A percentile compares a stretch with the other conserved stretches of the same genome.
These are phyloP conservation scores for Macadamia integrifolia DNA, from an alignment of 164 flowering plant species.

Conservation along the genomic window DNA sequence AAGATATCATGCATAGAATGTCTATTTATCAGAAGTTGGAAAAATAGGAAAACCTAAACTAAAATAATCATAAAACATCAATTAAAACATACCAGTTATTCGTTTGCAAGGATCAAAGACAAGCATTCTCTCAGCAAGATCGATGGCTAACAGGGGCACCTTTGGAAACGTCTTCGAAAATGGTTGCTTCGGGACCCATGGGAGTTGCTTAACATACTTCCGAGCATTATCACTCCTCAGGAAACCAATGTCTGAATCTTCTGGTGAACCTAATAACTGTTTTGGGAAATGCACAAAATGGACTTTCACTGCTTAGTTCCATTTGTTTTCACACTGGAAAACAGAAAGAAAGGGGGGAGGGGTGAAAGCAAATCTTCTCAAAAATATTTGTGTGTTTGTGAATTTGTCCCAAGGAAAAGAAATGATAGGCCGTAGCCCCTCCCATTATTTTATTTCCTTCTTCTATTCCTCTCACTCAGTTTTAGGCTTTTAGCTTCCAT, in stretches of 20 bases:
- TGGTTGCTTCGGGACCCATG: slow-evolving; percentile 42
- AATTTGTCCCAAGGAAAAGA: no score
- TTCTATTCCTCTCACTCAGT: no score
- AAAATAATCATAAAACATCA: background rate
- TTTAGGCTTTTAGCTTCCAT: no score
- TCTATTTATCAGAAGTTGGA: background rate
- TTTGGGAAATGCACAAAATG: background rate
- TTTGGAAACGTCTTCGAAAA: slow-evolving; percentile 56
- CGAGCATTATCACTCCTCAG: slow-evolving; percentile 47
- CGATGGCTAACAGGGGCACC: slow-evolving; percentile 58
- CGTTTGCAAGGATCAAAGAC: slow-evolving; percentile 91
- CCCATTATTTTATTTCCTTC: no score
- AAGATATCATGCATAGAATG: background rate
- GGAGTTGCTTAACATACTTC: slow-evolving; percentile 40
- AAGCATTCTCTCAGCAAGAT: slow-evolving; percentile 87
- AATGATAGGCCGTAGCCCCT: no score
- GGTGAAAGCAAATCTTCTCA: no score
- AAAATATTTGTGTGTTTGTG: no score
- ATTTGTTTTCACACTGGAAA: background rate
- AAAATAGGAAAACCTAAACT: background rate
- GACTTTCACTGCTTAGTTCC: background rate
- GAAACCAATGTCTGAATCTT: slow-evolving; percentile 47
- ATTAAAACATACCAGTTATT: slow-evolving; percentile 54
- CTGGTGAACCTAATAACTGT: slow-evolving; percentile 52
- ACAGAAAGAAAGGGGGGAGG: background rate